Evolutionary conservation across 768 basidiomycete species (phyloP), one percentile per base, ranked within the genome.

Genomic region (Tylopilus sp.): DNA sequence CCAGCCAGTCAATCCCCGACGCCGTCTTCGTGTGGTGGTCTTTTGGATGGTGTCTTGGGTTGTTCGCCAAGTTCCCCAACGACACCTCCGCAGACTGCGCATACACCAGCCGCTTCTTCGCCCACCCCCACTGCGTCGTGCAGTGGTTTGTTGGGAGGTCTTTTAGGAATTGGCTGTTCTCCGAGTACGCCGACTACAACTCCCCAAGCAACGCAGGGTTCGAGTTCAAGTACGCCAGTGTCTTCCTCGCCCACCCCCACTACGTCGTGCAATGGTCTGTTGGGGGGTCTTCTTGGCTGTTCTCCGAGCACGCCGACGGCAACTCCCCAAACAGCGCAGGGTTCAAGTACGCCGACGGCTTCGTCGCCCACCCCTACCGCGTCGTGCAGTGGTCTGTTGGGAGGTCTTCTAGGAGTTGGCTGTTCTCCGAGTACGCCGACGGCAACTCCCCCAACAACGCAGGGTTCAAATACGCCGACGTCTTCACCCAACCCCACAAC

Each of bases 321-420:
- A 6, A 5, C 28, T 28, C 28, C 28, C 28, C 5, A 28, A 6
- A 28, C 28, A 10, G 10, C 28, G 28, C 28, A 10, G 31, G 31
- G 31, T 9, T 6, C n/a, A n/a, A n/a, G n/a, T 28, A 10, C 28
- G 10, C 22, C 50, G 5, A 0, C 31, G 7, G 3, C 57, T 5
- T 12, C 44, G 9, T 6, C 44, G 1, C 31, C 30, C 10, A 31
- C 41, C 17, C n/a, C 26, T 10, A n/a, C n/a, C n/a, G n/a, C n/a
- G n/a, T 36, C 44, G 17, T 46, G 44, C 12, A 33, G 17, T 25
- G 36, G 33, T 35, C 33, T 46, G 0, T 9, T 61, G n/a, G n/a
- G n/a, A 3, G 60, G 57, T n/a, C 40, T n/a, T n/a, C n/a, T n/a
- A n/a, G n/a, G n/a, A n/a, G 25, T 26, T 26, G 25, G 28, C 28